Conservation (phyloP, 306 rosid genomes). For the Dalbergia cultrata region DNA sequence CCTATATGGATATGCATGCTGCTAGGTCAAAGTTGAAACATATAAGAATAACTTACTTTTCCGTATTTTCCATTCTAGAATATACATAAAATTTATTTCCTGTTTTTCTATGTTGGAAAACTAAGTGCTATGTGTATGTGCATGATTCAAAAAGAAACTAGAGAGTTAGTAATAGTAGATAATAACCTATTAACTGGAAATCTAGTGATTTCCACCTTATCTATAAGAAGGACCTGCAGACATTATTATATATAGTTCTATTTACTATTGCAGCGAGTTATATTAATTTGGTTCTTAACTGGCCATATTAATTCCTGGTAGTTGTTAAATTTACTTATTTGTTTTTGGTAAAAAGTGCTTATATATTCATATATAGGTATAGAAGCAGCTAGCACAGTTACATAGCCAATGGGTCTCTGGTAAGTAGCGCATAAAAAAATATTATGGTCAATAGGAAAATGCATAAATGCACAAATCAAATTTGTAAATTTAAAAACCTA, state of each 20-base stretch:
- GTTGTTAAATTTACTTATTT: neutral
- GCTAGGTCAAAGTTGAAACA: neutral
- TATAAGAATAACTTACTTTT: neutral
- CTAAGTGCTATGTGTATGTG: neutral
- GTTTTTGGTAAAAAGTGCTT: too few species aligned
- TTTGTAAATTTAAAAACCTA: too few species aligned
- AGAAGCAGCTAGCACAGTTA: too few species aligned
- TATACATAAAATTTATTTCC: neutral
- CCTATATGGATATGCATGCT: neutral
- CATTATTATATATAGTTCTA: neutral
- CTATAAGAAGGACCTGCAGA: neutral
- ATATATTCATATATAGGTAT: too few species aligned
- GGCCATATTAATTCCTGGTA: neutral
- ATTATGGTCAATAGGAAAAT: neutral
- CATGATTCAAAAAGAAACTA: neutral
- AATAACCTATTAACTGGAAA: constrained; percentile 3
- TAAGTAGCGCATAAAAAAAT: neutral
- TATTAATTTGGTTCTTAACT: neutral
- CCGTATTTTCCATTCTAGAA: neutral
- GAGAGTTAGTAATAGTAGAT: neutral
- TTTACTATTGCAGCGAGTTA: neutral
- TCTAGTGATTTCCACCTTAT: neutral
- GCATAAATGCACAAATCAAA: too few species aligned
- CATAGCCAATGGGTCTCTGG: neutral
- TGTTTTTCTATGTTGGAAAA: neutral